A percentile compares a stretch with the other conserved stretches of the same genome.
These are phyloP conservation scores for Eutrema japonicum DNA, from an alignment of 345 rosid genomes.

Conservation along the genomic window DNA sequence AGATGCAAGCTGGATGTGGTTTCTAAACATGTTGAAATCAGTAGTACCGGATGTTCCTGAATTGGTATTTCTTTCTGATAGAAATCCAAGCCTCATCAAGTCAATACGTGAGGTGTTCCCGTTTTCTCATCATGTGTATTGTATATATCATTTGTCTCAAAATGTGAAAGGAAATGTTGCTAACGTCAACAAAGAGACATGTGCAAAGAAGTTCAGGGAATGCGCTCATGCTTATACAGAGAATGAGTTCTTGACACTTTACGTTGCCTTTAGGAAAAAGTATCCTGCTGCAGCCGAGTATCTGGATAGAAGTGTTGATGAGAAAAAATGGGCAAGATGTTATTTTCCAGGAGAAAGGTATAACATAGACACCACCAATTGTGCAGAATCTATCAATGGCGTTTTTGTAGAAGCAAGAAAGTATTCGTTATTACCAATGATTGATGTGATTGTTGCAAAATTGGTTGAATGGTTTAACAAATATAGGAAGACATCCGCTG, in stretches of 20 bases:
- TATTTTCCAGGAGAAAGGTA: constrained; percentile 7
- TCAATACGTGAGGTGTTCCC: neutral
- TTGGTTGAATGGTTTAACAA: neutral
- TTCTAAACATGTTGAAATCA: neutral
- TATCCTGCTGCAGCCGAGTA: neutral
- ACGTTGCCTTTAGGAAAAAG: neutral
- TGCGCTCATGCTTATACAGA: neutral
- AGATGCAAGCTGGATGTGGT: constrained; percentile 4
- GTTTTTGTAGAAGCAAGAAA: neutral
- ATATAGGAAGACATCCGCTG: neutral
- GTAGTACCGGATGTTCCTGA: neutral
- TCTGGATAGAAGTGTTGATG: neutral
- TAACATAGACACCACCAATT: neutral
- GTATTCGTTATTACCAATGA: neutral
- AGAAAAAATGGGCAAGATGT: neutral
- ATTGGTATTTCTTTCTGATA: neutral
- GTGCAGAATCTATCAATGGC: neutral
- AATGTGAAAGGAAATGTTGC: neutral
- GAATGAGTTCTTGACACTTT: neutral
- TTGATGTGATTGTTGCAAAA: neutral
- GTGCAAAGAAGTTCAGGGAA: neutral
- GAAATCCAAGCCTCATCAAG: neutral
- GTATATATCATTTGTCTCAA: neutral
- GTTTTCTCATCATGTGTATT: neutral
- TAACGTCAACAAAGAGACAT: neutral